Base-by-base conservation (phyloP, 2,329 filamentous ascomycete genomes). In the Sclerotinia nivalis region DNA sequence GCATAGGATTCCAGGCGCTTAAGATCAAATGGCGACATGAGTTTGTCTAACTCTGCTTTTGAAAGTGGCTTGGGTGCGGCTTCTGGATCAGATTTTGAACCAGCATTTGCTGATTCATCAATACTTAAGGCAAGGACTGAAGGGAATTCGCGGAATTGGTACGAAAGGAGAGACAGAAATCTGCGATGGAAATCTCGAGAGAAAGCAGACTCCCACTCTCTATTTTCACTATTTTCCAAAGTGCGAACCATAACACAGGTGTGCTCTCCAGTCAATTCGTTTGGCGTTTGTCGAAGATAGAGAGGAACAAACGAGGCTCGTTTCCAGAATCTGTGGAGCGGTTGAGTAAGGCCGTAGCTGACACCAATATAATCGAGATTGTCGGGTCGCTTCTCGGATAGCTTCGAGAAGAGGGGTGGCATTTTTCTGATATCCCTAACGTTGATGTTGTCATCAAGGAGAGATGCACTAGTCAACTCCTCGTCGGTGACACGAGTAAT, bases 261-360 rank as follows among this genome's bases (percentile, higher is more conserved):
- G 79, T 99, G 96, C 81, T 99, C 96, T 69, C 96, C 96, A 0
- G 96, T 99, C 59, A 99, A 85, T 70, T 98, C 96, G 78, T 98
- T 99, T 66, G 96, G 86, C 2, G 96, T 99, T 82, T 99, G 96
- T 47, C 96, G 88, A 20, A 99, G 86, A 77, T 99, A 99, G 0
- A 99, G 93, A 0, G 96, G 96, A 2, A 89, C 88, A 79, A 97
- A 99, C 0, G 85, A 85, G 22, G 91, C 88, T 49, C 92, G 91
- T 82, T 97, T 97, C 96, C 96, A 99, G 84, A 99, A 99, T 78
- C 93, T 96, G 83, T 97, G 96, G 20, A 99, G 88, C 20, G 88
- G 86, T 52, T 89, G 85, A 0, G 96, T 99, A 69, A 99, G 84
- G 67, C 96, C 96, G 79, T 97, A 99, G 77, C 93, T 97, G 64